These are phyloP conservation scores for Warburgia ugandensis DNA, from an alignment of 164 flowering plant species.

Conservation along the genomic window DNA sequence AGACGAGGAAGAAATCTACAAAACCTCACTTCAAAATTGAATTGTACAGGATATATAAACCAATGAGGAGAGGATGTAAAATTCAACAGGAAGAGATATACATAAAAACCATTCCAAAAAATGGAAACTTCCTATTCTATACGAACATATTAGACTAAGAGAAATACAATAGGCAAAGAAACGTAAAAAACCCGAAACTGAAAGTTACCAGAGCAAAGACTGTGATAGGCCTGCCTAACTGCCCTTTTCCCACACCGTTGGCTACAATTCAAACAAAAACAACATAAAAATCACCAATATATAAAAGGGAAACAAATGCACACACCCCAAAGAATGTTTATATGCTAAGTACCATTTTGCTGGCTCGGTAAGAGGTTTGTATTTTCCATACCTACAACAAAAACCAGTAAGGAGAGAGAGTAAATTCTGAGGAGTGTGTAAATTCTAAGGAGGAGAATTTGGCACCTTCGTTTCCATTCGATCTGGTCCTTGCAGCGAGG, in stretches of 20 bases:
- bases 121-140: background rate
- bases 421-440: background rate
- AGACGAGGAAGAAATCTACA: no score
- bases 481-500: conserved; percentile 79
- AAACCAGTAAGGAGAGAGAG: background rate
- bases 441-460: background rate
- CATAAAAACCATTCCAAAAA: no score
- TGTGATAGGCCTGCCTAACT: conserved; percentile 92
- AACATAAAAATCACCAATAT: background rate
- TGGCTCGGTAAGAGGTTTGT: conserved; percentile 77
- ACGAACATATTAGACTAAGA: background rate
- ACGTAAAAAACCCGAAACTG: background rate
- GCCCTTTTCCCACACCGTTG: conserved; percentile 71
- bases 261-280: conserved; percentile 28
- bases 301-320: background rate
- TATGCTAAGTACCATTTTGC: conserved; percentile 55
- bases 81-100: no score
- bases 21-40: no score
- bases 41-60: no score
- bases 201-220: conserved; percentile 56
- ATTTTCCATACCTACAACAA: conserved; percentile 60
- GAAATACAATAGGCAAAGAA: no score
- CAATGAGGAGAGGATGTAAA: no score
- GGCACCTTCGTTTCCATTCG: conserved; percentile 81
- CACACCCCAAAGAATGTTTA: background rate